phyloP scores from a whole-genome alignment of 2,329 filamentous ascomycete species.

The Aspergillus sp. region DNA sequence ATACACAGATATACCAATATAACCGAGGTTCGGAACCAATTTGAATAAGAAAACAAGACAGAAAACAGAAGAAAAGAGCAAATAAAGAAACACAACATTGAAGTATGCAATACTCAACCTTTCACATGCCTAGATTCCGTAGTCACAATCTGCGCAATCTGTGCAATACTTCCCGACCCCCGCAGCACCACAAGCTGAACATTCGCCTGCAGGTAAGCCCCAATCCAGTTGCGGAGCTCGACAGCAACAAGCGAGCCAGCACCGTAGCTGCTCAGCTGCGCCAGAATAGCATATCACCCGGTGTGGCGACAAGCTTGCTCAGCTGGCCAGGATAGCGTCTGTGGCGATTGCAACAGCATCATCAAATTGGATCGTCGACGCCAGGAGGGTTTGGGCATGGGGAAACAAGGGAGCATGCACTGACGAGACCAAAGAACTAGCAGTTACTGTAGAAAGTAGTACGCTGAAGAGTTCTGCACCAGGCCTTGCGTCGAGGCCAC shows the following conservation, averaged over 20 bases:
- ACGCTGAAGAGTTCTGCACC: no score
- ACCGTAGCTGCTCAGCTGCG: conserved; percentile 7
- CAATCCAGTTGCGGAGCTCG: conserved; percentile 6
- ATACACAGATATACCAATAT: no score
- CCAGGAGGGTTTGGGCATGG: conserved; percentile 1
- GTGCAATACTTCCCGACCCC: not conserved
- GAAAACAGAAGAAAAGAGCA: no score
- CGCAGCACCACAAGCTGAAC: conserved; percentile 9
- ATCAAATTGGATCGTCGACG: not conserved
- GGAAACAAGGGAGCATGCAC: not conserved
- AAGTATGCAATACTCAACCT: not conserved
- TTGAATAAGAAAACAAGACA: no score
- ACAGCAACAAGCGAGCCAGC: conserved; percentile 6
- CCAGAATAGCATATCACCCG: conserved; percentile 2
- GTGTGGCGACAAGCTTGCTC: conserved; percentile 8
- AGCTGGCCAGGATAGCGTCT: conserved; percentile 6
- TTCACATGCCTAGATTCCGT: conserved; percentile 5
- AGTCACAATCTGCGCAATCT: conserved; percentile 5
- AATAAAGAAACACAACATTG: no score
- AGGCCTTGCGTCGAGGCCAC: not conserved
- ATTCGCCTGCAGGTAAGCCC: conserved; percentile 8
- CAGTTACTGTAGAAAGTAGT: not conserved
- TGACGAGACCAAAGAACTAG: not conserved
- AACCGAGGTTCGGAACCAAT: no score
- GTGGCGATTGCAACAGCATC: conserved; percentile 6